These are phyloP conservation scores for Cyclotella baltica DNA, from an alignment of 108 stramenopile species.

Conservation along the genomic window DNA sequence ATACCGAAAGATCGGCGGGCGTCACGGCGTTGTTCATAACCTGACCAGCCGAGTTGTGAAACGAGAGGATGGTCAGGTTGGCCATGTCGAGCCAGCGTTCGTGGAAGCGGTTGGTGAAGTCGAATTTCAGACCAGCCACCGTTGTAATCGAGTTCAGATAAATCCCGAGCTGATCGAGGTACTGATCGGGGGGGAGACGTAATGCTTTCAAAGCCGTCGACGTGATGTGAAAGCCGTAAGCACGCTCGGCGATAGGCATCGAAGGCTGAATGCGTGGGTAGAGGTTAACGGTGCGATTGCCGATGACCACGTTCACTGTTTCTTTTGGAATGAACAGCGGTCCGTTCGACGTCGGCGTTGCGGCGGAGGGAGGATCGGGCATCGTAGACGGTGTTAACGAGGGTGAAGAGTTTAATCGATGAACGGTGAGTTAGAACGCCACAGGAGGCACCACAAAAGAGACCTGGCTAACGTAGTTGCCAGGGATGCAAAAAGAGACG, in stretches of 20 bases:
- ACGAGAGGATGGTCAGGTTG: background rate
- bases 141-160: background rate
- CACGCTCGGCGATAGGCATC: background rate
- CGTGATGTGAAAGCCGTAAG: background rate
- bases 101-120: background rate
- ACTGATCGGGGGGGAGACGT: background rate
- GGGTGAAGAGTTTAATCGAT: background rate
- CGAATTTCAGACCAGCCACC: background rate
- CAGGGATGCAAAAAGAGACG: too few relatives aligned
- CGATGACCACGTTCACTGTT: background rate
- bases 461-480: too few relatives aligned
- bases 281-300: background rate
- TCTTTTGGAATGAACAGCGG: background rate
- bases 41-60: background rate
- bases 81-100: background rate
- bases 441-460: background rate
- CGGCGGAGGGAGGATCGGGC: background rate
- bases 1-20: background rate
- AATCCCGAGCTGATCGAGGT: background rate
- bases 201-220: background rate
- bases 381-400: too few relatives aligned
- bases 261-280: background rate
- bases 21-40: background rate
- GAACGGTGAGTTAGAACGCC: background rate
- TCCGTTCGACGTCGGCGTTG: background rate